Conservation (phyloP, 208 protist species). For the Leishmania arabica region DNA sequence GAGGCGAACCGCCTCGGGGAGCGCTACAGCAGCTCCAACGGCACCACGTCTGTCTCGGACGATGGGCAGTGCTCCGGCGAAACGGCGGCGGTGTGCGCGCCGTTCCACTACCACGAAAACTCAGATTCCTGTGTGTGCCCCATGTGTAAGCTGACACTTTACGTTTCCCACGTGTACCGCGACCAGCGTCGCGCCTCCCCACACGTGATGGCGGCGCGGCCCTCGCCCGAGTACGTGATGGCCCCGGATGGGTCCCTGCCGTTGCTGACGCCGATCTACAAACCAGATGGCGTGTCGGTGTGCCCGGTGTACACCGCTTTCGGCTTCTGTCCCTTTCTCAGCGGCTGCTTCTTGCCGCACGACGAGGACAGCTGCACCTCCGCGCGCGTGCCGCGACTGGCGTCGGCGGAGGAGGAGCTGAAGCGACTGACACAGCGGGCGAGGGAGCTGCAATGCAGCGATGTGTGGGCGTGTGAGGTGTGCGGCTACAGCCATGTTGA, state of each 20-base stretch:
- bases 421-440: constrained; percentile 52
- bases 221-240: constrained; percentile 56
- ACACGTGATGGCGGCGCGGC: constrained; percentile 75
- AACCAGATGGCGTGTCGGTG: constrained; percentile 23
- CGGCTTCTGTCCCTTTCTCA: constrained; percentile 81
- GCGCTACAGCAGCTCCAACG: constrained; percentile 22
- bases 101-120: constrained; percentile 28
- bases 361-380: constrained; percentile 19
- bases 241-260: constrained; percentile 40
- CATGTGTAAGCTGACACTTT: constrained; percentile 67
- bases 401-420: constrained; percentile 54
- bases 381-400: constrained; percentile 33
- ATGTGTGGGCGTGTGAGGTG: constrained; percentile 74
- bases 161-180: constrained; percentile 67
- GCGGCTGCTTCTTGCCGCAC: constrained; percentile 81
- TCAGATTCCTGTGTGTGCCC: constrained; percentile 57
- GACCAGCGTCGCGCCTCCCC: constrained; percentile 77
- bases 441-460: constrained; percentile 35
- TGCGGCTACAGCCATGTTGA: constrained; percentile 74
- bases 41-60: constrained; percentile 17
- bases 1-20: constrained; percentile 6
- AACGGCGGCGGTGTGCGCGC: constrained; percentile 5
- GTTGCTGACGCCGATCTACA: constrained; percentile 35
- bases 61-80: constrained; percentile 9
- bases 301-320: constrained; percentile 76